Conservation (phyloP, 2,329 filamentous ascomycete genomes). For the Biscogniauxia sp. region DNA sequence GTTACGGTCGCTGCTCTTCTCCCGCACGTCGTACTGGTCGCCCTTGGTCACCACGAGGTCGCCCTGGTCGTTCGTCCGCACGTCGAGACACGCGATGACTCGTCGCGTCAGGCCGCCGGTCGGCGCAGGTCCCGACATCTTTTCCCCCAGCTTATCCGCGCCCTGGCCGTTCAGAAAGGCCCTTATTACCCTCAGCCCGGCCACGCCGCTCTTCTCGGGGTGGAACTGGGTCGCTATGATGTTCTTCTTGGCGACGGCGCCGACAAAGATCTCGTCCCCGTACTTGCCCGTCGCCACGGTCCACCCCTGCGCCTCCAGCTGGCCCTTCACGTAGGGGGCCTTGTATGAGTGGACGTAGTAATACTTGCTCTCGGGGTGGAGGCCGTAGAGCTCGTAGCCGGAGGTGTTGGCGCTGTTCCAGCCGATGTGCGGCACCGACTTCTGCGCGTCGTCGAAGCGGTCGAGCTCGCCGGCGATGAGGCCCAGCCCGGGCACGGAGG, state of each 20-base stretch:
- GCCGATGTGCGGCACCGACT: slow-evolving; percentile 97
- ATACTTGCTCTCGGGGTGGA: slow-evolving; percentile 84
- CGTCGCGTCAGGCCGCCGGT: slow-evolving; percentile 80
- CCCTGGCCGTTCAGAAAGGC: slow-evolving; percentile 79
- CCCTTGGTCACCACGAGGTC: slow-evolving; percentile 98
- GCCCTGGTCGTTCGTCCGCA: slow-evolving; percentile 88
- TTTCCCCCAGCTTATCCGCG: slow-evolving; percentile 47
- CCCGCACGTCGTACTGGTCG: slow-evolving; percentile 96
- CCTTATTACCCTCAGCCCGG: slow-evolving; percentile 78
- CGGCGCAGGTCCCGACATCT: slow-evolving; percentile 27
- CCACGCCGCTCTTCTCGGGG: slow-evolving; percentile 92
- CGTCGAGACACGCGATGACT: slow-evolving; percentile 94
- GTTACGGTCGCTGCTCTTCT: slow-evolving; percentile 66
- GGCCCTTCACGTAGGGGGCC: slow-evolving; percentile 68
- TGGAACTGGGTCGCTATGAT: slow-evolving; percentile 94
- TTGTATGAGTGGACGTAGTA: slow-evolving; percentile 99
- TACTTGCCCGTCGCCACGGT: slow-evolving; percentile 88
- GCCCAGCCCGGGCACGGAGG: slow-evolving; percentile 69
- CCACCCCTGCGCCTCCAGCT: slow-evolving; percentile 82
- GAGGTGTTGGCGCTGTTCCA: slow-evolving; percentile 86
- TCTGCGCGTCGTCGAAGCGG: slow-evolving; percentile 73
- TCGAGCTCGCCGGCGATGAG: slow-evolving; percentile 69
- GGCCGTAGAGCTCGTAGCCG: slow-evolving; percentile 65
- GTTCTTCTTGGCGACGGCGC: slow-evolving; percentile 82
- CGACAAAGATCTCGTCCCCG: slow-evolving; percentile 85